Percentiles rank a stretch among this genome's conserved stretches.
Conservation (phyloP, 805 yeast species). For the Metschnikowia cubensis region DNA sequence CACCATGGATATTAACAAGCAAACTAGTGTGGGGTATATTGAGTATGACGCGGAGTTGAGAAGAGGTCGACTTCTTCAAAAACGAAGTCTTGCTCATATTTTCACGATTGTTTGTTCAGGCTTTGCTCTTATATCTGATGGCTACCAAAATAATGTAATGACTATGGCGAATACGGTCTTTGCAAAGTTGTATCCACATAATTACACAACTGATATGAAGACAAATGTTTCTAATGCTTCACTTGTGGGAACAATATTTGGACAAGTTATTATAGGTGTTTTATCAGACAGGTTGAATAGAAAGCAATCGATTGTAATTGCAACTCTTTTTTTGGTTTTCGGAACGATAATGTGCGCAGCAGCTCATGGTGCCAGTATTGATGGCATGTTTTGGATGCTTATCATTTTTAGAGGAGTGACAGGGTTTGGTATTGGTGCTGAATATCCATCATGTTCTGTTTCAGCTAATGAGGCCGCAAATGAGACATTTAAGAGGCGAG, state of each 20-base stretch:
- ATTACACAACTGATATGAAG: conserved; percentile 44
- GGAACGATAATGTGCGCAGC: conserved; percentile 70
- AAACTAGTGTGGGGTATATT: conserved; percentile 15
- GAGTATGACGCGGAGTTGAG: conserved; percentile 33
- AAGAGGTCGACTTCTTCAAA: conserved; percentile 23
- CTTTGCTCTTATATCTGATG: conserved; percentile 72
- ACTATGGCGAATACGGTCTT: conserved; percentile 62
- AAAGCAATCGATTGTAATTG: conserved; percentile 65
- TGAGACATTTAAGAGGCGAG: conserved; percentile 59
- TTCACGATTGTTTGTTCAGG: conserved; percentile 62
- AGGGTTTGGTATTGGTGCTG: conserved; percentile 79
- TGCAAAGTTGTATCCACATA: conserved; percentile 38
- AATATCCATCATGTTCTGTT: conserved; percentile 66
- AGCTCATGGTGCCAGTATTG: conserved; percentile 52
- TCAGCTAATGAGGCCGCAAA: conserved; percentile 73
- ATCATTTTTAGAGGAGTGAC: conserved; percentile 69
- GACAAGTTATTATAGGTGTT: conserved; percentile 63
- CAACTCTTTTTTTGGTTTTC: conserved; percentile 56
- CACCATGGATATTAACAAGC: not conserved
- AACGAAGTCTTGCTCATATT: conserved; percentile 25
- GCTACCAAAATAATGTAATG: conserved; percentile 73
- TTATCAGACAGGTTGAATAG: conserved; percentile 65
- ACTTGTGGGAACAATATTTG: conserved; percentile 65
- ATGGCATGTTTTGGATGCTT: conserved; percentile 77
- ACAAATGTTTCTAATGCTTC: conserved; percentile 69